Conservation (phyloP, 1,284 basidiomycete genomes). For the Puccinia triticina region DNA sequence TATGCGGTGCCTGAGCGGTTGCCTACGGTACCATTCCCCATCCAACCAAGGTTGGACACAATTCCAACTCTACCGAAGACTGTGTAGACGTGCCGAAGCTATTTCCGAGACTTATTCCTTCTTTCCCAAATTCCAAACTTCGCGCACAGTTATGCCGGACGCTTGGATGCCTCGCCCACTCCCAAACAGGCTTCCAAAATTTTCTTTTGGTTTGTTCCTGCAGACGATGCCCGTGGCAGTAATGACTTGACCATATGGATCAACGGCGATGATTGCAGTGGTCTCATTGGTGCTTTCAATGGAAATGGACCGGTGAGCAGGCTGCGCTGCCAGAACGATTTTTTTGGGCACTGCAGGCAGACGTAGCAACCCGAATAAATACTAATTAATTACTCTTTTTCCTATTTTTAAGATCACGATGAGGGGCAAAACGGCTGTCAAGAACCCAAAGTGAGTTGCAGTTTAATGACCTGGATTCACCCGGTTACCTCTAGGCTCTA, state of each 20-base stretch:
- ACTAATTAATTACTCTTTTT: neutral
- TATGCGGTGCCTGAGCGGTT: neutral
- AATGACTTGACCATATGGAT: conserved; percentile 66
- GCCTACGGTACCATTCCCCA: neutral
- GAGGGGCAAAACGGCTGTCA: conserved; percentile 70
- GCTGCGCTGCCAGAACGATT: neutral
- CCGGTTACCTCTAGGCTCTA: neutral
- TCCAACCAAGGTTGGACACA: conserved; percentile 9
- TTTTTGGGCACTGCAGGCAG: neutral
- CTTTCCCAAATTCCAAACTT: neutral
- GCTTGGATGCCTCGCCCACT: conserved; percentile 70
- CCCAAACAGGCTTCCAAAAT: conserved; percentile 71
- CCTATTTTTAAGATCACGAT: conserved; percentile 61
- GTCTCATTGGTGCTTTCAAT: conserved; percentile 74
- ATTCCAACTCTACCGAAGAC: neutral
- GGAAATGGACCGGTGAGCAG: conserved; percentile 71
- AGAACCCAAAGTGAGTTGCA: conserved; percentile 77
- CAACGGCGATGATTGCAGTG: conserved; percentile 69
- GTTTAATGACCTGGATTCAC: conserved; percentile 64
- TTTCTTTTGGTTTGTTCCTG: conserved; percentile 85
- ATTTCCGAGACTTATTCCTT: neutral
- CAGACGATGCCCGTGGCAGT: conserved; percentile 70
- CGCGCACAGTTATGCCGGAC: conserved; percentile 66
- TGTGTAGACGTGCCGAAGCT: neutral
- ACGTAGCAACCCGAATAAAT: too few relatives aligned